Percentiles rank a stretch among this genome's conserved stretches.
Evolutionary conservation across 306 rosid species (phyloP).

Genomic region (Glycine tomentella): DNA sequence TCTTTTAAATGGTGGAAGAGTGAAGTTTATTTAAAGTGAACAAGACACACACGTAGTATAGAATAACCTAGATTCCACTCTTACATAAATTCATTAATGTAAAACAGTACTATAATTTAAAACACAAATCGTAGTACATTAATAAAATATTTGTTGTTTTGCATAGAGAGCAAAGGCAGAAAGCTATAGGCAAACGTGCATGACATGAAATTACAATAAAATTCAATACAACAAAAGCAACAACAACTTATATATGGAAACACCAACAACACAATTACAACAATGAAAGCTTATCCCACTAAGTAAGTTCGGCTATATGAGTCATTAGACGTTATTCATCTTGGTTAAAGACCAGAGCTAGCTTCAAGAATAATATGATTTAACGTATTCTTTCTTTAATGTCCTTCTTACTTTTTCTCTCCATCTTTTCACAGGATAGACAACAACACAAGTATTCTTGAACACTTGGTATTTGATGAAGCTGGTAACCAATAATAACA

Average conservation of each 20-base stretch:
- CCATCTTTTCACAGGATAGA: neutral
- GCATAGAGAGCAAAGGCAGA: neutral
- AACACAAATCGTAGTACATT: neutral
- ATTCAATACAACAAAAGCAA: neutral
- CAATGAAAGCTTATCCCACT: neutral
- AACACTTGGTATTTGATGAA: neutral
- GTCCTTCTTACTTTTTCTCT: neutral
- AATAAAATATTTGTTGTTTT: neutral
- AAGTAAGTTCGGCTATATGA: neutral
- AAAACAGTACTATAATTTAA: neutral
- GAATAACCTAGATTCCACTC: neutral
- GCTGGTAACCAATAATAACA: neutral
- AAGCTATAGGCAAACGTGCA: neutral
- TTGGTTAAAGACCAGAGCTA: neutral
- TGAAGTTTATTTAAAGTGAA: neutral
- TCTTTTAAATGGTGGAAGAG: neutral
- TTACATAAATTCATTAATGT: neutral
- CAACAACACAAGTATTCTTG: neutral
- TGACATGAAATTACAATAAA: neutral
- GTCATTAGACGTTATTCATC: neutral
- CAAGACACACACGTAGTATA: neutral
- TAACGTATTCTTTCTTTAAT: neutral
- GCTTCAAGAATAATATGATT: neutral
- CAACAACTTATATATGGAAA: neutral
- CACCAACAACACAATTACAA: neutral